A percentile compares a stretch with the other conserved stretches of the same genome.
Conservation (phyloP, 495 filamentous ascomycete species). For the Penicillium pulvis region DNA sequence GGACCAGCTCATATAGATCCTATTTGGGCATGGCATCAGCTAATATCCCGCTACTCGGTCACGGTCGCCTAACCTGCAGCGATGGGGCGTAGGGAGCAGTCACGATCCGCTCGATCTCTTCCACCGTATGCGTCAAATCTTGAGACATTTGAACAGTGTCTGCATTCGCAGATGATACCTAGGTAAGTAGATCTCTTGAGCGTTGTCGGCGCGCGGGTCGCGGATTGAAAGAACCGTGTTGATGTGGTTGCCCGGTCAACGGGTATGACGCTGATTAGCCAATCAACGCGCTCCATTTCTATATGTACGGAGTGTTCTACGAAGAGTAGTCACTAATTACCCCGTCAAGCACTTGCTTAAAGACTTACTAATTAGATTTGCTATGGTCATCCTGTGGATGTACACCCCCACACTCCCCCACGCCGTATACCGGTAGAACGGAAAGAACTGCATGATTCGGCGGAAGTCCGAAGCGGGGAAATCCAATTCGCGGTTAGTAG, state of each 20-base stretch:
- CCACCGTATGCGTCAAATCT: conserved; percentile 17
- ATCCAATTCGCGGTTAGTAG: conserved; percentile 18
- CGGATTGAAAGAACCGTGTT: conserved; percentile 19
- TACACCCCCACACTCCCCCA: neutral
- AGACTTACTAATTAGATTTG: neutral
- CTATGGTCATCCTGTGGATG: neutral
- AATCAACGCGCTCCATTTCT: conserved; percentile 1
- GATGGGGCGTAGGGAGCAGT: conserved; percentile 45
- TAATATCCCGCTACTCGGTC: neutral
- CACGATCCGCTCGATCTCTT: conserved; percentile 45
- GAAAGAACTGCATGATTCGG: conserved; percentile 23
- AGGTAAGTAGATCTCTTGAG: neutral
- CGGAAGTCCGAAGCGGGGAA: conserved; percentile 32
- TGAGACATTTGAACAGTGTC: conserved; percentile 21
- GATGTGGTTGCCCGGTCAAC: conserved; percentile 44
- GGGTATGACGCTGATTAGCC: neutral
- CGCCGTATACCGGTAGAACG: neutral
- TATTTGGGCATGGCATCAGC: conserved; percentile 19
- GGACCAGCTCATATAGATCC: conserved; percentile 40
- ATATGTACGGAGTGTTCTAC: neutral
- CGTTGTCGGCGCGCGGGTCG: neutral
- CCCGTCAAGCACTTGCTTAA: too few species aligned
- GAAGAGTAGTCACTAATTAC: too few species aligned
- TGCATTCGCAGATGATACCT: neutral
- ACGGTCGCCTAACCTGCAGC: conserved; percentile 36